A percentile compares a stretch with the other conserved stretches of the same genome.
Conservation (phyloP, 176 grass and related monocot genomes). For the Aegilops speltoides region DNA sequence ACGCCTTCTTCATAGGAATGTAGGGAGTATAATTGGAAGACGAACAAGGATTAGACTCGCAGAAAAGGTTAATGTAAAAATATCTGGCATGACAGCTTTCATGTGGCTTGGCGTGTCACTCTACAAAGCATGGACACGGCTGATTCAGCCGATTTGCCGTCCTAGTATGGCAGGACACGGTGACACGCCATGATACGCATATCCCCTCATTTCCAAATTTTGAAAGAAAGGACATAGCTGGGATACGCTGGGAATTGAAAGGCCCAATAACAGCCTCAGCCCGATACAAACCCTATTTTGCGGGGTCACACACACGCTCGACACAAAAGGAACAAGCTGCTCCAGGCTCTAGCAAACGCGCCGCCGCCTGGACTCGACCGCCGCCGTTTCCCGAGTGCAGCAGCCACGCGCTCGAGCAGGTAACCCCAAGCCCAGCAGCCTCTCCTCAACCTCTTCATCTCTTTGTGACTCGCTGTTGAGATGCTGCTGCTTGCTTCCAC, state of each 20-base stretch:
- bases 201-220: no score
- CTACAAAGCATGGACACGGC: neutral
- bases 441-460: no score
- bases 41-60: neutral
- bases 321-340: no score
- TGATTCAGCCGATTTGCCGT: no score
- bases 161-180: no score
- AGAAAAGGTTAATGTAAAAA: conserved; percentile 7
- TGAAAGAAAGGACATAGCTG: neutral
- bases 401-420: no score
- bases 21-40: neutral
- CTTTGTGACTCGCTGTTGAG: neutral
- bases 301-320: neutral
- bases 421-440: no score
- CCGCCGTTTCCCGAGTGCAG: no score
- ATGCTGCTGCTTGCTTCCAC: neutral
- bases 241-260: neutral
- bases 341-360: no score
- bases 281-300: neutral
- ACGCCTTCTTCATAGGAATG: neutral
- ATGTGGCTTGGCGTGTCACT: neutral
- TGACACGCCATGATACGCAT: no score
- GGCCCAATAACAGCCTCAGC: no score
- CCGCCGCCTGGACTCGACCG: no score
- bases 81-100: neutral